A percentile compares a stretch with the other conserved stretches of the same genome.
Conservation (phyloP, 108 stramenopile species). For the Stephanodiscus minutulus region DNA sequence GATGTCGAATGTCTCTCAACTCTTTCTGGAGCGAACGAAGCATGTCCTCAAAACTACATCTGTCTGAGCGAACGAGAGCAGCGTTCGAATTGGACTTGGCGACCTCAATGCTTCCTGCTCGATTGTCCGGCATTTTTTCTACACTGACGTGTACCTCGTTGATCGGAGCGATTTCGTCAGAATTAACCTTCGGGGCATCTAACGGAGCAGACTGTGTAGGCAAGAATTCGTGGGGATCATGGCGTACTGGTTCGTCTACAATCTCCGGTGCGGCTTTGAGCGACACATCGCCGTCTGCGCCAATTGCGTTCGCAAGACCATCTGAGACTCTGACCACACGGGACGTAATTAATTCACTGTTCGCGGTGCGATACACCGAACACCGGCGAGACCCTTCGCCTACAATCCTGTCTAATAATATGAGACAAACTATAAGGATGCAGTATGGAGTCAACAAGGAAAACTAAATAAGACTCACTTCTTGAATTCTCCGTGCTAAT, state of each 20-base stretch:
- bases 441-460: background rate
- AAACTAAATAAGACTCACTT: background rate
- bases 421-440: no score
- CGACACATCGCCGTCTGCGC: background rate
- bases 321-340: background rate
- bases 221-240: background rate
- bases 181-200: background rate
- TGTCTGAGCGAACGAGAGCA: background rate
- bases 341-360: background rate
- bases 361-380: background rate
- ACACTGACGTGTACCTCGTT: background rate
- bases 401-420: background rate
- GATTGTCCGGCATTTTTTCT: background rate
- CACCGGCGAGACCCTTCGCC: background rate
- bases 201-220: background rate
- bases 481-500: background rate
- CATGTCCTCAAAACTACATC: constrained; percentile 8
- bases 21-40: constrained; percentile 3
- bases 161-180: background rate
- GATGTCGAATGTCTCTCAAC: constrained; percentile 10
- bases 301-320: background rate
- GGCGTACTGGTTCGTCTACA: background rate
- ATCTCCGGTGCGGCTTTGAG: background rate
- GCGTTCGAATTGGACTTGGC: background rate
- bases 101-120: background rate